A percentile compares a stretch with the other conserved stretches of the same genome.
Conservation (phyloP, 805 yeast genomes). For the Metschnikowia baotianmanensis region DNA sequence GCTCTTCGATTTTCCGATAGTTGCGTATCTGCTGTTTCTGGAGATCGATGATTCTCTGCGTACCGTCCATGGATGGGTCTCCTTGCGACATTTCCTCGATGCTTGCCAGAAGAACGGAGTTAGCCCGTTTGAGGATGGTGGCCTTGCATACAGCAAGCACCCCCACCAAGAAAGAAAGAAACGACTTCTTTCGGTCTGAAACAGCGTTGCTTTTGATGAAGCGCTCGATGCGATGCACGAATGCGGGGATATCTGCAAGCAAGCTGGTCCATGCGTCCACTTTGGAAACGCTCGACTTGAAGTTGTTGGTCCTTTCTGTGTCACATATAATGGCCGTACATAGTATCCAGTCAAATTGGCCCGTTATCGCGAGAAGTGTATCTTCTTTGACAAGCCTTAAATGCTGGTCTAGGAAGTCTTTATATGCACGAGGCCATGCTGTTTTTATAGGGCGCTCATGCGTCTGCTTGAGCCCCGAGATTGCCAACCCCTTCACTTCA, state of each 20-base stretch:
- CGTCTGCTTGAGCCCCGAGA: conserved; percentile 7
- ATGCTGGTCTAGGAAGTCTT: conserved; percentile 3
- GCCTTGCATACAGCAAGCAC: conserved; percentile 31
- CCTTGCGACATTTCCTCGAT: conserved; percentile 3
- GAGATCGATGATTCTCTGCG: conserved; percentile 26
- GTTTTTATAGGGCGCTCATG: neutral
- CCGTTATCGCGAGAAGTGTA: conserved; percentile 19
- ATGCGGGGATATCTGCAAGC: conserved; percentile 12
- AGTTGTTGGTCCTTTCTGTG: conserved; percentile 6
- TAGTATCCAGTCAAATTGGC: conserved; percentile 21
- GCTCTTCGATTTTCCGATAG: conserved; percentile 20
- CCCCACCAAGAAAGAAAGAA: conserved; percentile 21
- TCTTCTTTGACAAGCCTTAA: conserved; percentile 14
- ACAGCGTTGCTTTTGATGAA: conserved; percentile 14
- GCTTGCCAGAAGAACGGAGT: conserved; percentile 11
- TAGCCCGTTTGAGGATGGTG: conserved; percentile 31
- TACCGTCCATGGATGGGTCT: conserved; percentile 15
- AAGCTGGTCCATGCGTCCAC: conserved; percentile 15
- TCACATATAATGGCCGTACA: conserved; percentile 12
- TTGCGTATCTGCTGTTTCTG: conserved; percentile 28
- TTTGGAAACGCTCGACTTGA: neutral
- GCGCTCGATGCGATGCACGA: conserved; percentile 17
- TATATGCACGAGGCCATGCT: conserved; percentile 3
- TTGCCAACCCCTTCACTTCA: conserved; percentile 16
- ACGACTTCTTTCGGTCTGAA: conserved; percentile 14